Base-by-base conservation (phyloP, 257 asterid genomes). In the Przewalskia tangutica region DNA sequence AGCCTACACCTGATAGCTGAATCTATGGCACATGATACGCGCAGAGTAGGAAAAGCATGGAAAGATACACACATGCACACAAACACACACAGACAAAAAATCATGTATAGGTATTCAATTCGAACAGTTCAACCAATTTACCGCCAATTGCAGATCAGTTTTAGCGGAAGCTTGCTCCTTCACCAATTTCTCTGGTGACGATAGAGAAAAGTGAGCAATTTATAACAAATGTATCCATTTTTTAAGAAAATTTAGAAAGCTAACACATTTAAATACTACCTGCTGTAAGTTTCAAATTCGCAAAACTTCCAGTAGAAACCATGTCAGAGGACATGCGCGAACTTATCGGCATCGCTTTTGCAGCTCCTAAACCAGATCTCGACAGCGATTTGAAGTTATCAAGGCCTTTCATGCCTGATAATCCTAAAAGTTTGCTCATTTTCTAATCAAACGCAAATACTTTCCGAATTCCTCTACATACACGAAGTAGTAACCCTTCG, bases 121-220 rank as follows among this genome's bases (percentile, higher is more conserved):
- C 20, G 60, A 34, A 40, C 18, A 63, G 56, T 66, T 32, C 42
- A 55, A 68, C 7, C 36, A 54, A 81, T 77, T 83, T 92, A 94
- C 99, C 94, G 98, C 95, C 85, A 91, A 79, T 4, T 92, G 94
- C 62, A 94, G 94, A 88, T 96, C 98, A 59, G 89, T 87, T 87
- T 87, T 94, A 8, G 97, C 92, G 55, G 98, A 93, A 85, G 98
- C 98, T 88, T 96, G 99, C 84, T 94, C 98, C 87, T 90, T 91
- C 82, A 96, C 94, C 88, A 96, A 86, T 89, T 94, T 96, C 88
- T 96, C 99, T 96, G 90, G 9, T 54, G 17, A 53, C 80, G 77
- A 55, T 17, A 16, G 50, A 82, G 56, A 38, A 75, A 70, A 81
- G 51, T 32, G 54, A 54, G 44, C 18, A 84, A 81, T 50, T 78